phyloP scores from a whole-genome alignment of 2,329 filamentous ascomycete species.

The Ophiocordyceps camponoti-floridani region DNA sequence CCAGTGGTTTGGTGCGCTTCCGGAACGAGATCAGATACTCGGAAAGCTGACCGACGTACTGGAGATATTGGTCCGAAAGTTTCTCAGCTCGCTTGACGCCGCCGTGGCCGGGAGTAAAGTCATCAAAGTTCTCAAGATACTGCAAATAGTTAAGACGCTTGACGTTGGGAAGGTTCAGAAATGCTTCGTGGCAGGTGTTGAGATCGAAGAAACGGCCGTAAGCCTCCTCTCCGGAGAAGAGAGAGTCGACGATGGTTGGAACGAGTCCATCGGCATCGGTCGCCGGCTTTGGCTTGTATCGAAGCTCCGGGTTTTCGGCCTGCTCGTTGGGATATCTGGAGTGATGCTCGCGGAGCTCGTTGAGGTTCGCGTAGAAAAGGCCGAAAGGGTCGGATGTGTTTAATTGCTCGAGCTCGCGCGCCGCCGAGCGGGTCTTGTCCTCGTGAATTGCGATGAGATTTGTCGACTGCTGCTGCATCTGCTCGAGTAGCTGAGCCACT shows the following conservation, averaged over 20 bases:
- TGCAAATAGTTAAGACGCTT: constrained; percentile 81
- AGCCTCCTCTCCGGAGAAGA: constrained; percentile 92
- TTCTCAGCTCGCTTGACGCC: constrained; percentile 69
- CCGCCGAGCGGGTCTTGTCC: constrained; percentile 53
- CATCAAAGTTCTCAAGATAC: constrained; percentile 83
- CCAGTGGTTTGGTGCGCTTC: constrained; percentile 64
- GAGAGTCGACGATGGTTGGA: constrained; percentile 59
- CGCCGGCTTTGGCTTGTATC: constrained; percentile 57
- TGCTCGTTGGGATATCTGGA: constrained; percentile 83
- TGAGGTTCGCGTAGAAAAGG: constrained; percentile 75
- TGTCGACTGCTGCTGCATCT: constrained; percentile 73
- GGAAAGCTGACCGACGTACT: constrained; percentile 65
- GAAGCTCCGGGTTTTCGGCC: constrained; percentile 84
- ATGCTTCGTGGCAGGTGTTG: constrained; percentile 67
- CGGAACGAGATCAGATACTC: constrained; percentile 80
- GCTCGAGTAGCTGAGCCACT: constrained; percentile 66
- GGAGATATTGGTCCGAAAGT: constrained; percentile 81
- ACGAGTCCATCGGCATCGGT: constrained; percentile 45
- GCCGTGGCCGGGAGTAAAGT: constrained; percentile 56
- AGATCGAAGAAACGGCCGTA: constrained; percentile 89
- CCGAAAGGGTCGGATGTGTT: constrained; percentile 75
- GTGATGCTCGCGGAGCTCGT: constrained; percentile 73
- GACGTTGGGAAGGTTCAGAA: constrained; percentile 72
- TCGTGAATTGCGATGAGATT: constrained; percentile 71
- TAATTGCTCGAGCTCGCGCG: constrained; percentile 68